A percentile compares a stretch with the other conserved stretches of the same genome.
Conservation (phyloP, 106 monocot genomes). For the Dioscorea alata region DNA sequence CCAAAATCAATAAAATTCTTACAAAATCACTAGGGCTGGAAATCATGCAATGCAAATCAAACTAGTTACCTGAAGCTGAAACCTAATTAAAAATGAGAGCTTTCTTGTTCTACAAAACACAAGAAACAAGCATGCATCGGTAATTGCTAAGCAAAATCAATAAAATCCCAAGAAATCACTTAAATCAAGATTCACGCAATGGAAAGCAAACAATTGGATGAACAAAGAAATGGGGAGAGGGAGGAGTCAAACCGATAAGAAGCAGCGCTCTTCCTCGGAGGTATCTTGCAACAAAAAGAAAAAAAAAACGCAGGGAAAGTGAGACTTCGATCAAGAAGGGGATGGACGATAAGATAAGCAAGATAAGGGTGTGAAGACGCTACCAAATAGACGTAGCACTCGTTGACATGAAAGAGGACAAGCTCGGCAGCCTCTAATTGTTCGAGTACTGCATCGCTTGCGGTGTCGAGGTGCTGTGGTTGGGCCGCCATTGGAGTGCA, state of each 20-base stretch:
- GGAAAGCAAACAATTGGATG: background rate
- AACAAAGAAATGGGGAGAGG: background rate
- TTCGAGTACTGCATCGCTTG: background rate
- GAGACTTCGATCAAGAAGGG: background rate
- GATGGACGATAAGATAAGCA: too few species aligned
- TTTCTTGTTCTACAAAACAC: background rate
- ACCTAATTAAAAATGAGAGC: too few species aligned
- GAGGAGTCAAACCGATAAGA: slow-evolving; percentile 59
- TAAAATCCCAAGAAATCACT: background rate
- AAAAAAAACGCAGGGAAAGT: background rate
- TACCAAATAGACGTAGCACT: slow-evolving; percentile 98
- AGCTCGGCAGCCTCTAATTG: slow-evolving; percentile 53
- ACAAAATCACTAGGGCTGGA: background rate
- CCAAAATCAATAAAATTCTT: too few species aligned
- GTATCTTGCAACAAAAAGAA: slow-evolving; percentile 41
- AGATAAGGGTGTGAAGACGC: too few species aligned
- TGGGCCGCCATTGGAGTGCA: background rate
- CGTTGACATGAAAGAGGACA: slow-evolving; percentile 78
- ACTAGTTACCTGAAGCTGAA: too few species aligned
- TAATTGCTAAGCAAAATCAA: too few species aligned
- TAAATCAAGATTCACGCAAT: background rate
- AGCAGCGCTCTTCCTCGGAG: slow-evolving; percentile 88
- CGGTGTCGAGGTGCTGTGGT: background rate
- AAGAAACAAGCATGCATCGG: background rate
- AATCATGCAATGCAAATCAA: background rate